Evolutionary conservation across 768 basidiomycete genomes (phyloP), one percentile per base, ranked within the genome.

Genomic region (Hypholoma sublateritium): DNA sequence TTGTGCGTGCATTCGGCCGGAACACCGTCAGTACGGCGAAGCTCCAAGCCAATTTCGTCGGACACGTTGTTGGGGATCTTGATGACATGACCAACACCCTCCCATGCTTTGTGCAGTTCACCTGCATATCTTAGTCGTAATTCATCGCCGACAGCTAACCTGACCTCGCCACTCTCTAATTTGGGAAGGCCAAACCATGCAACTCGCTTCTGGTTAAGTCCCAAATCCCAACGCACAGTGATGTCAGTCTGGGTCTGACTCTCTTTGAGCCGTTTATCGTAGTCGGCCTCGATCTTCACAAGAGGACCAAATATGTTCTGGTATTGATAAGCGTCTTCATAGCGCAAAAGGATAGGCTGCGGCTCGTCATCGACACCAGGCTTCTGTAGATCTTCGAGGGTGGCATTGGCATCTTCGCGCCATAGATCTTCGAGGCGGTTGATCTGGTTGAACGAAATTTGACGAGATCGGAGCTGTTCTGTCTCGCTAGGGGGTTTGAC

Each of bases 51-150:
- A 71, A 99, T 95, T 75, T 99, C 97, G 69, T 99, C 97, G 13
- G 95, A 98, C 16, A 98, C 91, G 72, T 98, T 98, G 75, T 98
- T 99, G 16, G 97, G 97, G 57, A 98, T 93, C 80, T 99, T 99
- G 77, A 98, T 88, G 62, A 99, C 97, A 74, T 98, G 95, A 0
- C 97, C 96, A 22, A 96, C 91, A 2, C 95, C 95, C 62, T 98
- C 96, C 96, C 96, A 99, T 51, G 88, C 79, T 70, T 93, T 95
- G 70, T 94, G 93, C 62, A 93, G 69, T 68, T 94, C 91, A 6
- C 94, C 95, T 28, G 85, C 78, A 67, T 98, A 98, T 66, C 93
- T 85, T 68, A 99, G 69, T 64, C 96, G 78, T 59, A 99, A 72
- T 67, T 99, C 97, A 67, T 99, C 97, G 34, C 97, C 97, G 14